These are phyloP conservation scores for Leccinum huronense DNA, from an alignment of 1,284 basidiomycete genomes.

Conservation along the genomic window DNA sequence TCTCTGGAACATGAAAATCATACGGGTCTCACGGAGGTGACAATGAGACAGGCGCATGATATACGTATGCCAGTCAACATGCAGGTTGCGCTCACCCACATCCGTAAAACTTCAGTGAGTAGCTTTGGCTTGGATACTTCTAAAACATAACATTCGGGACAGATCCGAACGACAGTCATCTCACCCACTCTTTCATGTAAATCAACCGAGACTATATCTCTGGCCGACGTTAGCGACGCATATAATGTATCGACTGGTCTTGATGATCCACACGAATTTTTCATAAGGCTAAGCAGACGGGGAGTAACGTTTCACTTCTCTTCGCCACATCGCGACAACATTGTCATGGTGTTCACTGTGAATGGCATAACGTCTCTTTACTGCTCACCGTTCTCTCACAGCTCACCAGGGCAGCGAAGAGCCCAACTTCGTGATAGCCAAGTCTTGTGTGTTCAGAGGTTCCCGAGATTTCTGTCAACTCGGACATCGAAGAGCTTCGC, in stretches of 20 bases:
- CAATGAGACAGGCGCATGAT: constrained; percentile 59
- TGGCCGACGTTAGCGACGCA: constrained; percentile 81
- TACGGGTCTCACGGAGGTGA: constrained; percentile 56
- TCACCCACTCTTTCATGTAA: constrained; percentile 64
- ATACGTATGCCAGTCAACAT: constrained; percentile 64
- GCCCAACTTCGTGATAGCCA: constrained; percentile 56
- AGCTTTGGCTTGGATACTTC: neutral
- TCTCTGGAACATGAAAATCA: constrained; percentile 56
- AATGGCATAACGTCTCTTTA: neutral
- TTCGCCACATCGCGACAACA: constrained; percentile 63
- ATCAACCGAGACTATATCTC: constrained; percentile 75
- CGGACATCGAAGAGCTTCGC: constrained; percentile 72
- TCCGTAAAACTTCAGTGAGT: constrained; percentile 67
- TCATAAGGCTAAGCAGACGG: constrained; percentile 71
- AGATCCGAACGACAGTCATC: constrained; percentile 65
- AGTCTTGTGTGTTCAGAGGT: constrained; percentile 60
- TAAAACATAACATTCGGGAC: constrained; percentile 14
- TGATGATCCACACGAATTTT: constrained; percentile 78
- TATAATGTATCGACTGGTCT: constrained; percentile 75
- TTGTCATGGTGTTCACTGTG: constrained; percentile 62
- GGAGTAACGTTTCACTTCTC: constrained; percentile 69
- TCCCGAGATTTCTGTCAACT: constrained; percentile 70
- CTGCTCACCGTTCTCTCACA: constrained; percentile 8
- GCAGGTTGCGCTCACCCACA: constrained; percentile 60
- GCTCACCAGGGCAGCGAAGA: constrained; percentile 73